A percentile compares a stretch with the other conserved stretches of the same genome.
Conservation (phyloP, 495 filamentous ascomycete species). For the Clavariopsis aquatica region DNA sequence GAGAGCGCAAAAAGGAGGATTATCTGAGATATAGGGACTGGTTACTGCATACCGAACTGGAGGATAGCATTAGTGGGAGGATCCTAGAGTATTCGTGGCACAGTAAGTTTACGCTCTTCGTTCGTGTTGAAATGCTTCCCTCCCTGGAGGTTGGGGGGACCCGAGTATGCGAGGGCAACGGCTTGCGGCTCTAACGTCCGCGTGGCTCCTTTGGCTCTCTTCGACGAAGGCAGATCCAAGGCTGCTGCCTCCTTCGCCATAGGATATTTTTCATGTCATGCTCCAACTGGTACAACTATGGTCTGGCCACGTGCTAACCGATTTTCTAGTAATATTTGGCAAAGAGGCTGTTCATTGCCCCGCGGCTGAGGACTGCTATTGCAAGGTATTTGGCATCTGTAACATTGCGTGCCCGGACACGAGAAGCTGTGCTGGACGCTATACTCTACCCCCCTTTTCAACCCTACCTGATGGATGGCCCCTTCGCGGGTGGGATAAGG, state of each 20-base stretch:
- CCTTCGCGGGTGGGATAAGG: slow-evolving; percentile 54
- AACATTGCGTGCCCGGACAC: slow-evolving; percentile 49
- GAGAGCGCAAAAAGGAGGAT: slow-evolving; percentile 46
- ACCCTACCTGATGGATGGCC: slow-evolving; percentile 56
- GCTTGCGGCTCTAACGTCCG: background rate
- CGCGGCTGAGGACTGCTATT: slow-evolving; percentile 59
- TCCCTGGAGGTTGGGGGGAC: no score
- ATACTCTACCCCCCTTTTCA: slow-evolving; percentile 52
- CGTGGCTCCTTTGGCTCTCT: background rate
- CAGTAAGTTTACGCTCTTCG: slow-evolving; percentile 28
- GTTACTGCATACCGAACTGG: slow-evolving; percentile 48
- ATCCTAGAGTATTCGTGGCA: slow-evolving; percentile 60
- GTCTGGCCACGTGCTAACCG: slow-evolving; percentile 10
- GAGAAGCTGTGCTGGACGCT: slow-evolving; percentile 49
- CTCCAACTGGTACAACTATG: no score
- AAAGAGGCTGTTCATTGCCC: slow-evolving; percentile 60
- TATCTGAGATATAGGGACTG: slow-evolving; percentile 51
- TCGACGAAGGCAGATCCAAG: background rate
- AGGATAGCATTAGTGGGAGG: slow-evolving; percentile 50
- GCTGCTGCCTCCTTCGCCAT: no score
- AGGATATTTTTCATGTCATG: no score
- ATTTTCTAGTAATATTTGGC: slow-evolving; percentile 53
- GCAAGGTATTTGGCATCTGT: slow-evolving; percentile 64
- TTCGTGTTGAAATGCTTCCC: no score
- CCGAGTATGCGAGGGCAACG: no score